These are phyloP conservation scores for Wickerhamiella allomyrinae DNA, from an alignment of 805 yeast species.

Conservation along the genomic window DNA sequence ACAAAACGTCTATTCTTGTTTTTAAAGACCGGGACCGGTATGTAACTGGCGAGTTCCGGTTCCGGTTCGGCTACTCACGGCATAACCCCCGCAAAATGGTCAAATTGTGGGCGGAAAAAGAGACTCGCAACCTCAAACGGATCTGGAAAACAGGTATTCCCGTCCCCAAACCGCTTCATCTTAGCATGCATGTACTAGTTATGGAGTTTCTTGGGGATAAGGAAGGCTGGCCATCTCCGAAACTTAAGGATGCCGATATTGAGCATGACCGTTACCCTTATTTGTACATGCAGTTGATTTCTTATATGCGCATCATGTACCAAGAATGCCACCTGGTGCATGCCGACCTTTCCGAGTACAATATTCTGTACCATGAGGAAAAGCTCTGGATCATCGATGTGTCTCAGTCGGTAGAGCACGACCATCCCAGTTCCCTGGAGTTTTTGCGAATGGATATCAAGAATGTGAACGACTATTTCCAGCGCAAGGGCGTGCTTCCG, in stretches of 20 bases:
- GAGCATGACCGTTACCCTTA: constrained; percentile 41
- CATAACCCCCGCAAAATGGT: constrained; percentile 97
- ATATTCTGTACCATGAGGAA: constrained; percentile 64
- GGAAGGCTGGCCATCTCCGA: constrained; percentile 80
- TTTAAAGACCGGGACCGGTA: constrained; percentile 93
- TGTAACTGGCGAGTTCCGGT: constrained; percentile 90
- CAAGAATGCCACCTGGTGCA: constrained; percentile 84
- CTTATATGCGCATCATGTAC: constrained; percentile 75
- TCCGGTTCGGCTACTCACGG: constrained; percentile 67
- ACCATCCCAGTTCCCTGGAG: constrained; percentile 92
- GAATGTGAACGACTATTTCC: constrained; percentile 81
- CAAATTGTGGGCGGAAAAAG: constrained; percentile 97
- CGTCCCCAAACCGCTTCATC: constrained; percentile 84
- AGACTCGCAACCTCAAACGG: constrained; percentile 82
- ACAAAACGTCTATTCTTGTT: constrained; percentile 91
- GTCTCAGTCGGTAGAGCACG: constrained; percentile 94
- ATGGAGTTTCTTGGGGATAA: constrained; percentile 80
- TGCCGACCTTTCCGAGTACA: constrained; percentile 94
- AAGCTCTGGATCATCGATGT: constrained; percentile 84
- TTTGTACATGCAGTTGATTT: constrained; percentile 64
- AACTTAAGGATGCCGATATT: constrained; percentile 70
- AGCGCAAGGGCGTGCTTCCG: constrained; percentile 55
- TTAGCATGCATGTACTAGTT: constrained; percentile 78
- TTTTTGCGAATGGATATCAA: constrained; percentile 95
- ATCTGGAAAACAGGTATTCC: constrained; percentile 66